Evolutionary conservation across 768 basidiomycete species (phyloP).

Genomic region (Agrocybe praecox): DNA sequence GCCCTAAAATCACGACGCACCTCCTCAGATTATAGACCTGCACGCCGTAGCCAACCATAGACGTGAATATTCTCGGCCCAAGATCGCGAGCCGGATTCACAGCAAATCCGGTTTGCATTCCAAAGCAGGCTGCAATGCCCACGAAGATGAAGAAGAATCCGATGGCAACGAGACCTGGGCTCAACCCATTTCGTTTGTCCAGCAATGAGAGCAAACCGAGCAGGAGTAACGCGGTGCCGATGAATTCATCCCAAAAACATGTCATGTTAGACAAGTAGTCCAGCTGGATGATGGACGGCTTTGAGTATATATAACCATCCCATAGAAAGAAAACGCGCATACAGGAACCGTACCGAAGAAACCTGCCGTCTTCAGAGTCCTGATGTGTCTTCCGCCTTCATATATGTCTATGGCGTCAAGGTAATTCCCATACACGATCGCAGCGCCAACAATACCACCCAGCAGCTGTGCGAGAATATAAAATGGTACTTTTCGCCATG

Average conservation of each 20-base stretch:
- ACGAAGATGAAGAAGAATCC: constrained; percentile 59
- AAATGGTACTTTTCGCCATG: constrained; percentile 75
- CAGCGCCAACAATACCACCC: constrained; percentile 61
- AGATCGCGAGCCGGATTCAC: constrained; percentile 44
- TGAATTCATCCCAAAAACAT: constrained; percentile 54
- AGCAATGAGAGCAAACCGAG: constrained; percentile 55
- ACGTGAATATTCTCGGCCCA: constrained; percentile 66
- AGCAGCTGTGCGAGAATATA: constrained; percentile 51
- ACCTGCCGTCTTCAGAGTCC: constrained; percentile 43
- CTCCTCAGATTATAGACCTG: constrained; percentile 25
- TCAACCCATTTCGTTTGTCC: constrained; percentile 54
- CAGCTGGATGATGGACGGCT: constrained; percentile 22
- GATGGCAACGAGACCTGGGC: constrained; percentile 57
- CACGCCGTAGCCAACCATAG: constrained; percentile 69
- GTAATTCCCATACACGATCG: constrained; percentile 62
- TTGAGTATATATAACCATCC: too few relatives aligned
- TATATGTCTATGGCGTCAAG: constrained; percentile 63
- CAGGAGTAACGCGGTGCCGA: constrained; percentile 60
- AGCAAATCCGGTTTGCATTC: constrained; percentile 60
- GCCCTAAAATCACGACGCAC: neutral
- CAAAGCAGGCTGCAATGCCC: constrained; percentile 60
- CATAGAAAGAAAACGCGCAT: constrained; percentile 18
- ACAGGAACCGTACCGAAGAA: constrained; percentile 65
- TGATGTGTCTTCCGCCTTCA: constrained; percentile 52
- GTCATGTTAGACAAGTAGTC: constrained; percentile 41